Evolutionary conservation across 2,329 filamentous ascomycete genomes (phyloP).

Genomic region (Immersiporthe knoxdaviesiana): DNA sequence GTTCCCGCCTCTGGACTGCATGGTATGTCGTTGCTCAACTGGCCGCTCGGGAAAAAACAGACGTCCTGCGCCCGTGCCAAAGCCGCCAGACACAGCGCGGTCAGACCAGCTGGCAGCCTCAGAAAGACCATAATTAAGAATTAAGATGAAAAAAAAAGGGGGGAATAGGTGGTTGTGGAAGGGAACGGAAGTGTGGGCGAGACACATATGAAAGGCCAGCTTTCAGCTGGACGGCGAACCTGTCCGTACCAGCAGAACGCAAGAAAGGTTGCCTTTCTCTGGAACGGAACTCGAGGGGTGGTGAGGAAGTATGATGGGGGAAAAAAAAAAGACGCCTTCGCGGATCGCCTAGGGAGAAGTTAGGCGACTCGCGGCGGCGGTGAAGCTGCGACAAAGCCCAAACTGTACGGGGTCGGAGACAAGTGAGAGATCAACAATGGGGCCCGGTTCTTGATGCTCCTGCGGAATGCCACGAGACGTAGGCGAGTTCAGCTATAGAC

Average conservation of each 20-base stretch:
- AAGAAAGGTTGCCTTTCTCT: neutral
- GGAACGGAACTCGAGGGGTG: neutral
- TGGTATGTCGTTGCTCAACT: slow-evolving; percentile 20
- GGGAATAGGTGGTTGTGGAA: slow-evolving; percentile 7
- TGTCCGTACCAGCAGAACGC: slow-evolving; percentile 8
- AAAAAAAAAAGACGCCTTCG: neutral
- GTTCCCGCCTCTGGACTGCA: slow-evolving; percentile 6
- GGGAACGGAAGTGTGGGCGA: slow-evolving; percentile 13
- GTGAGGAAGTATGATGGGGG: too few relatives aligned
- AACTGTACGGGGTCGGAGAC: slow-evolving; percentile 14
- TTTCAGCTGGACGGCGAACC: slow-evolving; percentile 15
- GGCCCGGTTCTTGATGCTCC: neutral
- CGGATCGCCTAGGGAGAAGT: neutral
- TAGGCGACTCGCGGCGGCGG: neutral
- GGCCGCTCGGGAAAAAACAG: slow-evolving; percentile 15
- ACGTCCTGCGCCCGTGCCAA: slow-evolving; percentile 8
- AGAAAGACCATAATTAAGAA: slow-evolving; percentile 17
- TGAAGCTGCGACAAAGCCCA: slow-evolving; percentile 18
- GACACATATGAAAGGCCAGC: slow-evolving; percentile 26
- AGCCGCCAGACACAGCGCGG: slow-evolving; percentile 18
- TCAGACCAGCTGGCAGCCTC: slow-evolving; percentile 17
- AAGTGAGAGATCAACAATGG: neutral
- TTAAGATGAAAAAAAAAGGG: slow-evolving; percentile 14
- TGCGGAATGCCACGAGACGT: slow-evolving; percentile 4
- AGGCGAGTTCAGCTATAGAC: neutral